Percentiles rank a stretch among this genome's conserved stretches.
Conservation (phyloP, 352 stramenopile species). For the Phytopythium aichiense region DNA sequence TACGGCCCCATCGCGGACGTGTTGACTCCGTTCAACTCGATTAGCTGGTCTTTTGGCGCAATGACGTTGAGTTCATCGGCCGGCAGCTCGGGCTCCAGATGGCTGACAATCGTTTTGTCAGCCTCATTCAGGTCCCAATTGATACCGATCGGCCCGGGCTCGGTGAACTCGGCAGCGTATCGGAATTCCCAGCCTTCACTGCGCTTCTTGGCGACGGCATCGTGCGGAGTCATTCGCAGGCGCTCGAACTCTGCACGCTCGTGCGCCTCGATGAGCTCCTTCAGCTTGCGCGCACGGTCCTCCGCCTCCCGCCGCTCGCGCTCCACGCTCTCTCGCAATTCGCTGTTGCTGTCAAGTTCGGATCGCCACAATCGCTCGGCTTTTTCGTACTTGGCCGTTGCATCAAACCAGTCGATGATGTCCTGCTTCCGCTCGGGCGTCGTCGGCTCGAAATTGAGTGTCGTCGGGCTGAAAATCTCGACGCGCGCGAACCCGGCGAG, state of each 20-base stretch:
- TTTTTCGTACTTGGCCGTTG: slow-evolving; percentile 15
- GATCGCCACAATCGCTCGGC: slow-evolving; percentile 27
- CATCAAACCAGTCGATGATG: slow-evolving; percentile 31
- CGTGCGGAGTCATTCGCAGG: slow-evolving; percentile 52
- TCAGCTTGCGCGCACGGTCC: slow-evolving; percentile 31
- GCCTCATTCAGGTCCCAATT: slow-evolving; percentile 63
- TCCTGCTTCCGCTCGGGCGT: slow-evolving; percentile 21
- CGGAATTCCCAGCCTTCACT: slow-evolving; percentile 51
- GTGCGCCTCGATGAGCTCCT: slow-evolving; percentile 22
- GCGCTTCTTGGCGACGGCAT: slow-evolving; percentile 30
- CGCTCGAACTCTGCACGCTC: slow-evolving; percentile 46
- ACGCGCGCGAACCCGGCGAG: slow-evolving; percentile 59
- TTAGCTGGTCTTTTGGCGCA: slow-evolving; percentile 45
- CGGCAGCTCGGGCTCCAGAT: slow-evolving; percentile 46
- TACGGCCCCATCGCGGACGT: slow-evolving; percentile 45
- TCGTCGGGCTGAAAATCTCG: slow-evolving; percentile 45
- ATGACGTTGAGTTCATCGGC: slow-evolving; percentile 52
- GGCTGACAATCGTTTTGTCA: slow-evolving; percentile 49
- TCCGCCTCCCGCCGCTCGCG: slow-evolving; percentile 24
- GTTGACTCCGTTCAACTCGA: slow-evolving; percentile 65
- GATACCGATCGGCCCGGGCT: slow-evolving; percentile 51
- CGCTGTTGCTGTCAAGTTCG: slow-evolving; percentile 27
- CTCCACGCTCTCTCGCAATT: slow-evolving; percentile 27
- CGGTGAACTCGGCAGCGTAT: slow-evolving; percentile 58
- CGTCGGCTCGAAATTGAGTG: slow-evolving; percentile 49